These are phyloP conservation scores for Suillus tomentosus DNA, from an alignment of 768 basidiomycete genomes.

Conservation along the genomic window DNA sequence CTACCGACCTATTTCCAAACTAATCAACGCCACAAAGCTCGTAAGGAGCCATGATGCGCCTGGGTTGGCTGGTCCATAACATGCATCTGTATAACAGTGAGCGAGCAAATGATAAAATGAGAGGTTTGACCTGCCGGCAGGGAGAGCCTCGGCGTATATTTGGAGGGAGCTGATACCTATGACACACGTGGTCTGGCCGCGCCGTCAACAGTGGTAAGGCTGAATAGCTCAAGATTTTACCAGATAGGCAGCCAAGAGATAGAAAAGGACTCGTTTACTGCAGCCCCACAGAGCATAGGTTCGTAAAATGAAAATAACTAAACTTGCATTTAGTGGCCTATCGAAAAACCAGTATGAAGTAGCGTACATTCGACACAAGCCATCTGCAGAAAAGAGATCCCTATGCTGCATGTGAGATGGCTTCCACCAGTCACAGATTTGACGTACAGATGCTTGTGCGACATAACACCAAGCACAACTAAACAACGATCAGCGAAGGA, in stretches of 20 bases:
- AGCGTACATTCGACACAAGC: background rate
- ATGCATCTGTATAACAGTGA: background rate
- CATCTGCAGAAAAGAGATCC: background rate
- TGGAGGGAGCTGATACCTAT: background rate
- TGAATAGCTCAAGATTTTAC: background rate
- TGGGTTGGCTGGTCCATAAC: background rate
- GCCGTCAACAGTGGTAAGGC: background rate
- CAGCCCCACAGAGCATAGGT: background rate
- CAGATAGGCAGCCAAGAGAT: background rate
- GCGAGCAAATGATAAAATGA: background rate
- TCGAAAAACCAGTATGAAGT: background rate
- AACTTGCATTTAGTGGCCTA: background rate
- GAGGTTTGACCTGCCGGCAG: background rate
- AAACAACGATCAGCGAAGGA: background rate
- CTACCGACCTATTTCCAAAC: background rate
- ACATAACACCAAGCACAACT: background rate
- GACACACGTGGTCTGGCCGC: background rate
- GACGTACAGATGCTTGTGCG: background rate
- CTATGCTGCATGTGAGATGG: background rate
- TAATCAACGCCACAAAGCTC: background rate
- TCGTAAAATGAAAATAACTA: background rate
- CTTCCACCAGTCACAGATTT: background rate
- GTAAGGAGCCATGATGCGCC: background rate
- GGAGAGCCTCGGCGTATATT: background rate
- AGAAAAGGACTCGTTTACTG: background rate